A percentile compares a stretch with the other conserved stretches of the same genome.
Evolutionary conservation across 441 rosid genomes (phyloP).

Genomic region (Cnidoscolus chayamansa): DNA sequence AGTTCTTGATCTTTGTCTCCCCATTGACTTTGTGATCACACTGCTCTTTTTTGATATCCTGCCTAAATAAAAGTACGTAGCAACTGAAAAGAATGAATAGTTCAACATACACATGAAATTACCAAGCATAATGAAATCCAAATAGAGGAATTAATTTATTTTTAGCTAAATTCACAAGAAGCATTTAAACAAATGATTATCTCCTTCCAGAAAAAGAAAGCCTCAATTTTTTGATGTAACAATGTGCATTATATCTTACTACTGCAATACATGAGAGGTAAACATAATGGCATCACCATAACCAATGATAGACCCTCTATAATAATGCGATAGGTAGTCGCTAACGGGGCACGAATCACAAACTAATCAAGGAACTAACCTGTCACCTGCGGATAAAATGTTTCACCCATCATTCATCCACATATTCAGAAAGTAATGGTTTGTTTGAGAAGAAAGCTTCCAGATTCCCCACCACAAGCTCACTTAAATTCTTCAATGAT

Average conservation of each 20-base stretch:
- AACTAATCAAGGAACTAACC: constrained; percentile 1
- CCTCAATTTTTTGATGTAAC: too few species aligned
- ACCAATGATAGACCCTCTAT: neutral
- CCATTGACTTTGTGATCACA: neutral
- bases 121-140: neutral
- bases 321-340: neutral
- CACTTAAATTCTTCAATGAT: constrained; percentile 23
- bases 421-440: constrained; percentile 39
- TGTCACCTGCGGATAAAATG: neutral
- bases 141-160: too few species aligned
- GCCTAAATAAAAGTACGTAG: neutral
- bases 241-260: neutral
- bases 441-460: constrained; percentile 50
- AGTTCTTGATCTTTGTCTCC: constrained; percentile 8
- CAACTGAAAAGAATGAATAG: neutral
- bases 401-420: constrained; percentile 9
- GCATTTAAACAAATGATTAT: too few species aligned
- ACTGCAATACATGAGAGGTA: too few species aligned
- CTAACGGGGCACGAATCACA: neutral
- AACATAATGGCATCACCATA: neutral
- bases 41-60: neutral
- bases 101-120: neutral
- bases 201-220: neutral
- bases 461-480: constrained; percentile 42
- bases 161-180: too few species aligned